Evolutionary conservation across 371 early-diverging fungal species (phyloP).

Genomic region (Syncephalis fuscata): DNA sequence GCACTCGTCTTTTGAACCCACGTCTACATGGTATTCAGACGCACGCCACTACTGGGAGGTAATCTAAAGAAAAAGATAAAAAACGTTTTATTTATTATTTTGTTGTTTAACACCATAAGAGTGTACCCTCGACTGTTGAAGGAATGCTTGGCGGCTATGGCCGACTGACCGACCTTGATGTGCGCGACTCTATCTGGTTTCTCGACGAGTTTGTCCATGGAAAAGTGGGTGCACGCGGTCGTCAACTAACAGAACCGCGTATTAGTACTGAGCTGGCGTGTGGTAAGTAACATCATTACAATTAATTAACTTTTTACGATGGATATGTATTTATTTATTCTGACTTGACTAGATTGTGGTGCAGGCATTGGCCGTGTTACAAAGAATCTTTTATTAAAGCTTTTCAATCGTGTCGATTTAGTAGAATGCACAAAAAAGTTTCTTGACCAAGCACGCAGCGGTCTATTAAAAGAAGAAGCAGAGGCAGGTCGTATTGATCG

Average conservation of each 20-base stretch:
- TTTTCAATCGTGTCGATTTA: conserved; percentile 70
- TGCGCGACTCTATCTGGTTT: conserved; percentile 48
- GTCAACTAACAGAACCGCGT: conserved; percentile 9
- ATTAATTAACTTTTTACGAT: conserved; percentile 1
- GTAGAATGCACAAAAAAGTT: conserved; percentile 74
- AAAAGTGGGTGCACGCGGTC: conserved; percentile 11
- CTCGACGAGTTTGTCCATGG: conserved; percentile 34
- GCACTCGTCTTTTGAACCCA: neutral
- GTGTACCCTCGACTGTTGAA: conserved; percentile 49
- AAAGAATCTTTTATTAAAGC: conserved; percentile 55
- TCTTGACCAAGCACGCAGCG: conserved; percentile 43
- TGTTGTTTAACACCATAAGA: conserved; percentile 1
- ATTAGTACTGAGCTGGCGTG: conserved; percentile 23
- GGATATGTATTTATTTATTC: conserved; percentile 10
- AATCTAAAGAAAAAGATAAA: too few species aligned
- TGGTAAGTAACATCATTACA: conserved; percentile 2
- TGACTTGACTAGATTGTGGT: conserved; percentile 72
- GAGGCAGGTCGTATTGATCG: conserved; percentile 30
- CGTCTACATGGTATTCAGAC: conserved; percentile 34
- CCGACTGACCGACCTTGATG: conserved; percentile 51
- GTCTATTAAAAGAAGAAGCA: conserved; percentile 35
- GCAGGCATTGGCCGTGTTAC: conserved; percentile 92
- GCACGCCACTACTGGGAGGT: conserved; percentile 77
- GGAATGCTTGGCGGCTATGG: conserved; percentile 86
- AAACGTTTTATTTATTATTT: too few species aligned